phyloP scores from a whole-genome alignment of 495 filamentous ascomycete genomes.

The Sphaerosporella brunnea region DNA sequence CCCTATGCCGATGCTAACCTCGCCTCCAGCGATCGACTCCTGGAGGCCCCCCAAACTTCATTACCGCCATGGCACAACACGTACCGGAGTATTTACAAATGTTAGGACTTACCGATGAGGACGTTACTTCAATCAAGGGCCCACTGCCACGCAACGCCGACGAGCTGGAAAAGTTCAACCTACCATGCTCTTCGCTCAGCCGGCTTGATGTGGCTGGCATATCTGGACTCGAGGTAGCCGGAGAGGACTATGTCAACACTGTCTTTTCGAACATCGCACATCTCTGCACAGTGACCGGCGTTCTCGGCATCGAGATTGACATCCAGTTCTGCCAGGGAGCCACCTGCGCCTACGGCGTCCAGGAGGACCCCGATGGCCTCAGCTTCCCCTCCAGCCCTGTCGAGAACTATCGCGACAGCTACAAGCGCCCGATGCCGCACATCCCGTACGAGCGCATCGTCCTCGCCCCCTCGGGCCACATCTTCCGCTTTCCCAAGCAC shows the following conservation, averaged over 20 bases:
- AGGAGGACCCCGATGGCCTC: neutral
- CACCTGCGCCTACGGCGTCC: constrained; percentile 10
- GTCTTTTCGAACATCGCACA: constrained; percentile 12
- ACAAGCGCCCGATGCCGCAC: constrained; percentile 18
- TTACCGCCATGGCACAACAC: no score
- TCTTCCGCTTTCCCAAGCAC: constrained; percentile 24
- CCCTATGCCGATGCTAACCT: no score
- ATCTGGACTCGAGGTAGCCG: constrained; percentile 13
- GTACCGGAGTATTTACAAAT: neutral
- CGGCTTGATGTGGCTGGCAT: constrained; percentile 20
- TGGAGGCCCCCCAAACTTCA: no score
- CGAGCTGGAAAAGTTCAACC: constrained; percentile 18
- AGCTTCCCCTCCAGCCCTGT: neutral
- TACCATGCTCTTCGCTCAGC: constrained; percentile 19
- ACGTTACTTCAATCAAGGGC: constrained; percentile 18
- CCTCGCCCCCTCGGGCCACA: constrained; percentile 15
- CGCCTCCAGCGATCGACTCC: no score
- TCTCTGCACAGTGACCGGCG: constrained; percentile 19
- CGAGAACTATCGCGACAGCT: constrained; percentile 11
- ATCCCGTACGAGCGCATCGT: constrained; percentile 21
- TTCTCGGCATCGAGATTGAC: constrained; percentile 20
- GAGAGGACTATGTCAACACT: constrained; percentile 13
- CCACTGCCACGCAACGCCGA: constrained; percentile 20
- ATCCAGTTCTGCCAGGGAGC: constrained; percentile 23
- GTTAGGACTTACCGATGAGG: constrained; percentile 11